A percentile compares a stretch with the other conserved stretches of the same genome.
Evolutionary conservation across 2,329 filamentous ascomycete species (phyloP).

Genomic region (Nannizziopsis arthrosporioides): DNA sequence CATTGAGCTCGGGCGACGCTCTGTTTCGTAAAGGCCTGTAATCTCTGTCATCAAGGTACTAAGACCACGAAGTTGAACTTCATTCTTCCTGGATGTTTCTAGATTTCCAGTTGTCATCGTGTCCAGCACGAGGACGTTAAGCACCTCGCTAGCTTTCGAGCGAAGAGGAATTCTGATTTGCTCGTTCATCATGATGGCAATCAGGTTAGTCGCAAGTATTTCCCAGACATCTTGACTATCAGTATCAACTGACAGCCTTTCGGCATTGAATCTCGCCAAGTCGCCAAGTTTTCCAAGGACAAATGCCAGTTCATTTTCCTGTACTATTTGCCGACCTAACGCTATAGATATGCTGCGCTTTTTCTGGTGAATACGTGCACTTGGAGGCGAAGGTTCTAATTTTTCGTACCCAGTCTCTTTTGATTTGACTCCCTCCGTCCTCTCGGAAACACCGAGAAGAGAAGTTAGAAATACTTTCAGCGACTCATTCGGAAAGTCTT

Average conservation of each 20-base stretch:
- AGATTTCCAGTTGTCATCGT: slow-evolving; percentile 33
- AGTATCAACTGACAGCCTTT: slow-evolving; percentile 57
- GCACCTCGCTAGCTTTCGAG: slow-evolving; percentile 49
- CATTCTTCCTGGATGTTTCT: slow-evolving; percentile 40
- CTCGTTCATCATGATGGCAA: slow-evolving; percentile 34
- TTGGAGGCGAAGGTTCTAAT: slow-evolving; percentile 17
- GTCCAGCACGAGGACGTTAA: slow-evolving; percentile 37
- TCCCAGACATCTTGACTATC: slow-evolving; percentile 66
- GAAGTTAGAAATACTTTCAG: slow-evolving; percentile 69
- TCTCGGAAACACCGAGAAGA: slow-evolving; percentile 56
- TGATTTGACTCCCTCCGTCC: slow-evolving; percentile 35
- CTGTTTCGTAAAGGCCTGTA: slow-evolving; percentile 44
- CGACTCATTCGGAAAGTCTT: slow-evolving; percentile 73
- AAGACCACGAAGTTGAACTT: slow-evolving; percentile 62
- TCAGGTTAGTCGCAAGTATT: slow-evolving; percentile 47
- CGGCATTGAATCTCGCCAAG: slow-evolving; percentile 60
- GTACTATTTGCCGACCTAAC: slow-evolving; percentile 31
- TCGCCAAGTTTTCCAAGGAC: slow-evolving; percentile 64
- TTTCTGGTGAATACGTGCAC: slow-evolving; percentile 26
- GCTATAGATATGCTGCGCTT: slow-evolving; percentile 33
- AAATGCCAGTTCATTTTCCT: slow-evolving; percentile 37
- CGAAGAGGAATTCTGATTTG: slow-evolving; percentile 31
- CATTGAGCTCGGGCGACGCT: slow-evolving; percentile 45
- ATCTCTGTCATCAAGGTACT: slow-evolving; percentile 54
- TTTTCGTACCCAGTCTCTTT: slow-evolving; percentile 43